A percentile compares a stretch with the other conserved stretches of the same genome.
phyloP scores from a whole-genome alignment of 1,139 yeast species.

The Scheffersomyces titani region DNA sequence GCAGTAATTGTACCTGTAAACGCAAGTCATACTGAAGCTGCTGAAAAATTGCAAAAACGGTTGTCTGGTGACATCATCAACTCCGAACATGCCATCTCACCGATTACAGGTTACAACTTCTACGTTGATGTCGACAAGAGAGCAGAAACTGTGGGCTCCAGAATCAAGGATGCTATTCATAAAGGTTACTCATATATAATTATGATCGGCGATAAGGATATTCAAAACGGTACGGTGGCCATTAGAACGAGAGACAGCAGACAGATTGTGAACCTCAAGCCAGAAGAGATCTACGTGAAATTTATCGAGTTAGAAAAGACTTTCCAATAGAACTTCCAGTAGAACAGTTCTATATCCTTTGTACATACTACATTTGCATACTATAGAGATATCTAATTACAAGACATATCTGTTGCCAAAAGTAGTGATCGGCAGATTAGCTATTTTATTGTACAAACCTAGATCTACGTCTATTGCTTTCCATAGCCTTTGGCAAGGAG shows the following conservation, averaged over 20 bases:
- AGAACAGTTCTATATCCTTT: neutral
- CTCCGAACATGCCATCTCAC: conserved; percentile 36
- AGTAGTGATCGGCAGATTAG: neutral
- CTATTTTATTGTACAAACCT: neutral
- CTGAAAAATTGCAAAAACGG: conserved; percentile 47
- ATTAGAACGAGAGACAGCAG: conserved; percentile 65
- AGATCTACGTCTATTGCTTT: conserved; percentile 3
- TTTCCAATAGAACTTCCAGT: conserved; percentile 24
- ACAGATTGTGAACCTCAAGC: conserved; percentile 43
- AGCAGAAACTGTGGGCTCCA: conserved; percentile 74
- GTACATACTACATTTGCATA: neutral
- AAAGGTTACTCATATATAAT: conserved; percentile 80
- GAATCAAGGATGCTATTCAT: conserved; percentile 75
- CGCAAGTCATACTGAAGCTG: conserved; percentile 53
- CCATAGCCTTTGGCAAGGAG: conserved; percentile 51
- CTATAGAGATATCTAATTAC: neutral
- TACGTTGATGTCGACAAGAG: conserved; percentile 76
- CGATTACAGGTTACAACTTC: conserved; percentile 63
- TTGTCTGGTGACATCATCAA: conserved; percentile 53
- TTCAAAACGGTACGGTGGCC: conserved; percentile 60
- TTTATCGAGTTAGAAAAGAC: conserved; percentile 53
- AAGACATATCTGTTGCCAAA: neutral
- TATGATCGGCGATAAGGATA: conserved; percentile 86
- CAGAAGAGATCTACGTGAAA: conserved; percentile 48
- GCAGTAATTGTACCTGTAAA: conserved; percentile 84